Evolutionary conservation across 2,329 filamentous ascomycete genomes (phyloP).

Genomic region (Neodidymelliopsis sp.): DNA sequence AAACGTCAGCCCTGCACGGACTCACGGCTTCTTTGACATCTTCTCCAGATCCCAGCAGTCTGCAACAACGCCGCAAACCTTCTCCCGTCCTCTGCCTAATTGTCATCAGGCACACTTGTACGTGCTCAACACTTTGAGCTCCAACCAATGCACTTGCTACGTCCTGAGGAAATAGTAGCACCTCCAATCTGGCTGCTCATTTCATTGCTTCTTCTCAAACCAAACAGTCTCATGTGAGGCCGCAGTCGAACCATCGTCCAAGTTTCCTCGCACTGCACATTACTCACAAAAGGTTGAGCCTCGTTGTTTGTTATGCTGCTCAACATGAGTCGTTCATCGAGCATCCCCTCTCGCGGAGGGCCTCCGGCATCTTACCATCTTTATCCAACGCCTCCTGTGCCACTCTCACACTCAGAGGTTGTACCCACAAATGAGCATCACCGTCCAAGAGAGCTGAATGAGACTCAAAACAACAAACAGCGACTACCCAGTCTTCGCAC

Average conservation of each 20-base stretch:
- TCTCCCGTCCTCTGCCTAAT: constrained; percentile 38
- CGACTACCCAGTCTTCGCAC: constrained; percentile 49
- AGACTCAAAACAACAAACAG: constrained; percentile 39
- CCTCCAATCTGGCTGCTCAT: constrained; percentile 29
- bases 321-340: constrained; percentile 81
- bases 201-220: constrained; percentile 34
- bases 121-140: constrained; percentile 41
- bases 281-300: neutral
- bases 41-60: constrained; percentile 42
- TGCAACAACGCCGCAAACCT: constrained; percentile 46
- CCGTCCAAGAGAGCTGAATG: constrained; percentile 35
- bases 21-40: constrained; percentile 45
- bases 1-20: constrained; percentile 51
- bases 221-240: constrained; percentile 39
- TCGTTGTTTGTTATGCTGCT: constrained; percentile 55
- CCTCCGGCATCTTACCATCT: constrained; percentile 38
- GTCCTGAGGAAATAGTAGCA: constrained; percentile 36
- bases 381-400: constrained; percentile 37
- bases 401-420: constrained; percentile 38
- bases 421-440: constrained; percentile 33
- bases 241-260: constrained; percentile 42
- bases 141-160: constrained; percentile 44
- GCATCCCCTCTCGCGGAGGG: constrained; percentile 79
- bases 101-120: constrained; percentile 39
- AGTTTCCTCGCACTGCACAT: constrained; percentile 32